Conservation (phyloP, 2,329 filamentous ascomycete species). For the Aspergillus arachidicola region DNA sequence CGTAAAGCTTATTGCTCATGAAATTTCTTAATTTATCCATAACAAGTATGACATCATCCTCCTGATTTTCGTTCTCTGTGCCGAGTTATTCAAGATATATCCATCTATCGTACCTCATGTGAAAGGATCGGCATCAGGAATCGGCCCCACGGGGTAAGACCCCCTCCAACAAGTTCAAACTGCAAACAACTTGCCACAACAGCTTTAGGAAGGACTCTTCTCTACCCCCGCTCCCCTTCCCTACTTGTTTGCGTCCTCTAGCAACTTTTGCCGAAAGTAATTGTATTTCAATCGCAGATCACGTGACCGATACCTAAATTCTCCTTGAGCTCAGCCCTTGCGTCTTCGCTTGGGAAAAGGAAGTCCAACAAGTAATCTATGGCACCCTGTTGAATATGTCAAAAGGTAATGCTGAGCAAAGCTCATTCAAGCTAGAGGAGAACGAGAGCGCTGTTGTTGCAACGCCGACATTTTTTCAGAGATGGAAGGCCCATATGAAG, state of each 20-base stretch:
- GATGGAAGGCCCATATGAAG: conserved; percentile 28
- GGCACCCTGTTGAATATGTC: conserved; percentile 16
- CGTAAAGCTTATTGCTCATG: background rate
- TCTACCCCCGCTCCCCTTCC: background rate
- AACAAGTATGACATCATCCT: background rate
- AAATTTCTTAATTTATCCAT: background rate
- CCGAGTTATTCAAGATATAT: background rate
- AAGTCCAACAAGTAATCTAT: background rate
- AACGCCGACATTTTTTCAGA: conserved; percentile 22
- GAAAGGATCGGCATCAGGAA: conserved; percentile 6
- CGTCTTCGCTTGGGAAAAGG: background rate
- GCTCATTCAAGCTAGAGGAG: conserved; percentile 12
- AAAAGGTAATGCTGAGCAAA: conserved; percentile 21
- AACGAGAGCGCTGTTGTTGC: conserved; percentile 5
- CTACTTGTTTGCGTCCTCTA: background rate
- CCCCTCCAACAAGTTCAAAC: background rate
- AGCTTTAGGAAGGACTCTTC: background rate
- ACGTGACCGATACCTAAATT: background rate
- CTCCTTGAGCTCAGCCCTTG: background rate
- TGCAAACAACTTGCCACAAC: background rate
- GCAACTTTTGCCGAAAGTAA: background rate
- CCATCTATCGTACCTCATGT: conserved; percentile 6
- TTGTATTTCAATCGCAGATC: background rate
- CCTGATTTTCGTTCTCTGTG: background rate
- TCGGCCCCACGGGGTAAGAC: conserved; percentile 2